phyloP scores from a whole-genome alignment of 495 filamentous ascomycete genomes.

The Neurospora hispaniola region DNA sequence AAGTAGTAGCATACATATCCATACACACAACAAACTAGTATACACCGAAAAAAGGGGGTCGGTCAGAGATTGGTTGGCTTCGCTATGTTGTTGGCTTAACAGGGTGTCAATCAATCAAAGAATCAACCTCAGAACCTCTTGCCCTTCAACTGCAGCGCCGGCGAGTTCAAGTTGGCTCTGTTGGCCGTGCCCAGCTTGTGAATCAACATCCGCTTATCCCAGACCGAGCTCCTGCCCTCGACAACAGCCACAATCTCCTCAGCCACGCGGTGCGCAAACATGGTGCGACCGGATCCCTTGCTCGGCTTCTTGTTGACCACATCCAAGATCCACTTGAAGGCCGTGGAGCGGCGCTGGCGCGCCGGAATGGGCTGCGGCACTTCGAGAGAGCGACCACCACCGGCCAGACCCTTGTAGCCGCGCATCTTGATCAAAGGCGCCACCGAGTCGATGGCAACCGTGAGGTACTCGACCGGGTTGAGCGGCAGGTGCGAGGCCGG shows the following conservation, averaged over 20 bases:
- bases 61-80: background rate
- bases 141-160: constrained; percentile 3
- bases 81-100: background rate
- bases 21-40: background rate
- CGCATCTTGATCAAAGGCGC: constrained; percentile 76
- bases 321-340: constrained; percentile 81
- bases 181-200: constrained; percentile 65
- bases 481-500: constrained; percentile 63
- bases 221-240: constrained; percentile 72
- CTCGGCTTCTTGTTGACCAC: constrained; percentile 60
- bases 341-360: constrained; percentile 64
- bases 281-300: constrained; percentile 47
- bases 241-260: constrained; percentile 81
- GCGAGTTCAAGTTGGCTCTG: constrained; percentile 55
- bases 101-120: background rate
- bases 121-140: background rate
- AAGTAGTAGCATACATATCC: background rate
- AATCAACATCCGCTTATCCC: constrained; percentile 63
- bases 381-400: constrained; percentile 75
- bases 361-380: constrained; percentile 66
- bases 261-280: constrained; percentile 69
- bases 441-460: constrained; percentile 89
- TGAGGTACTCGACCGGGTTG: constrained; percentile 69
- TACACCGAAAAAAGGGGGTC: background rate
- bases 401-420: constrained; percentile 62